Conservation (phyloP, 2,329 filamentous ascomycete genomes). For the Penicillium psychrosexuale region DNA sequence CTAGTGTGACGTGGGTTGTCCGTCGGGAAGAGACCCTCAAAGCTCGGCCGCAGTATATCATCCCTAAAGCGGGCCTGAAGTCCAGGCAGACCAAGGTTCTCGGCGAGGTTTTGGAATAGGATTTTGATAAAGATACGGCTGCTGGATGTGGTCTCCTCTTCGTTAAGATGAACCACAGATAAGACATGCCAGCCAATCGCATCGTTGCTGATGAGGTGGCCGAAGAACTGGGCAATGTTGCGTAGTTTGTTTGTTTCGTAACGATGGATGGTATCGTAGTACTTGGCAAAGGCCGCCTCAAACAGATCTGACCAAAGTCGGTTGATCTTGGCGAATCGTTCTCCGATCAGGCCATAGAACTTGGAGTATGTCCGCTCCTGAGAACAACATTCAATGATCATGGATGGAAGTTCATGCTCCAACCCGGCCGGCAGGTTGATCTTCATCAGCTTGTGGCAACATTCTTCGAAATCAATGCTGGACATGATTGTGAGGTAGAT, state of each 20-base stretch:
- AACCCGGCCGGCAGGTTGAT: conserved; percentile 82
- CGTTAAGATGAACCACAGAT: conserved; percentile 80
- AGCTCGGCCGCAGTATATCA: conserved; percentile 70
- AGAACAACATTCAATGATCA: conserved; percentile 95
- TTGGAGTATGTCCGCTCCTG: conserved; percentile 97
- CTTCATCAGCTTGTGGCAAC: conserved; percentile 94
- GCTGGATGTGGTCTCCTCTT: conserved; percentile 94
- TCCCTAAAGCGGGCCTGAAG: conserved; percentile 74
- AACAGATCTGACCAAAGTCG: conserved; percentile 92
- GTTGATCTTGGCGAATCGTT: conserved; percentile 94
- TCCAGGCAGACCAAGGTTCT: conserved; percentile 79
- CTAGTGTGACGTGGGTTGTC: conserved; percentile 87
- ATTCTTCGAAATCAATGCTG: conserved; percentile 92
- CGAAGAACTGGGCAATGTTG: conserved; percentile 94
- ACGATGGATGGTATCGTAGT: conserved; percentile 96
- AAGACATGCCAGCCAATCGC: conserved; percentile 91
- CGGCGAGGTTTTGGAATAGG: conserved; percentile 84
- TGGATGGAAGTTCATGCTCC: conserved; percentile 86
- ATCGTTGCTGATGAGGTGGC: conserved; percentile 82
- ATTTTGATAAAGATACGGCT: conserved; percentile 99
- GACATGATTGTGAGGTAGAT: conserved; percentile 99
- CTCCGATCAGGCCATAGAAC: conserved; percentile 91
- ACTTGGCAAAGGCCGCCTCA: conserved; percentile 82
- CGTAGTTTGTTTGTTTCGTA: conserved; percentile 93
- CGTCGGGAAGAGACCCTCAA: conserved; percentile 83